A percentile compares a stretch with the other conserved stretches of the same genome.
These are phyloP conservation scores for Ceratobasidium sp. DNA, from an alignment of 1,284 basidiomycete species.

Conservation along the genomic window DNA sequence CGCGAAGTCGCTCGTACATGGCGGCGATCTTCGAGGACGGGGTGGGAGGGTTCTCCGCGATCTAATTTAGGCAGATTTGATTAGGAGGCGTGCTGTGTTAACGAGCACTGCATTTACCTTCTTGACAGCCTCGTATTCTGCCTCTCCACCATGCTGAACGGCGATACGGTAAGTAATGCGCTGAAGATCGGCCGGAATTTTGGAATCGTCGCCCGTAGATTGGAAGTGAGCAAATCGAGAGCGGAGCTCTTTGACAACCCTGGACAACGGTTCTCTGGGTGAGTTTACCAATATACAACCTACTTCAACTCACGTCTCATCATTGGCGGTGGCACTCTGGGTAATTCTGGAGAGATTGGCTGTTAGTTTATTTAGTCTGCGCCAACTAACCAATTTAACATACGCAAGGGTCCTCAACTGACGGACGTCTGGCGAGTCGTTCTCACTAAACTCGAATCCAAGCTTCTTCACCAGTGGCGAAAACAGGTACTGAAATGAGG, in stretches of 20 bases:
- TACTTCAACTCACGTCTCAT: constrained; percentile 56
- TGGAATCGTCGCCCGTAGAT: constrained; percentile 75
- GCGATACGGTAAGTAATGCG: constrained; percentile 60
- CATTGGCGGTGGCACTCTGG: constrained; percentile 68
- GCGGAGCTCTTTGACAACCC: constrained; percentile 76
- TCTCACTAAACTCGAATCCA: constrained; percentile 76
- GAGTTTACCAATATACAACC: not conserved
- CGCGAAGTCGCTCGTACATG: constrained; percentile 58
- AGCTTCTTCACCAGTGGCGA: constrained; percentile 79
- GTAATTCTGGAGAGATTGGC: constrained; percentile 53
- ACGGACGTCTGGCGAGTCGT: constrained; percentile 75
- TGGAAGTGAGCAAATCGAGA: constrained; percentile 77
- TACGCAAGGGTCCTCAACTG: constrained; percentile 77
- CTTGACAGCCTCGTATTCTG: constrained; percentile 79
- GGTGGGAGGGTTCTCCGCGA: constrained; percentile 64
- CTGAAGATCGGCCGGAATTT: constrained; percentile 80
- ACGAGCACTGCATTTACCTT: constrained; percentile 60
- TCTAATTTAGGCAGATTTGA: not conserved
- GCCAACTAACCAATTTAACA: not conserved
- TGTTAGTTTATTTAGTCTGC: not conserved
- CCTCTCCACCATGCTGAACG: constrained; percentile 74
- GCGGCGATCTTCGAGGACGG: constrained; percentile 72
- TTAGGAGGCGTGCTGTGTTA: not conserved
- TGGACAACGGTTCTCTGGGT: constrained; percentile 46
- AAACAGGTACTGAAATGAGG: constrained; percentile 64